These are phyloP conservation scores for Cercospora berteroae DNA, from an alignment of 2,329 filamentous ascomycete genomes.

Conservation along the genomic window DNA sequence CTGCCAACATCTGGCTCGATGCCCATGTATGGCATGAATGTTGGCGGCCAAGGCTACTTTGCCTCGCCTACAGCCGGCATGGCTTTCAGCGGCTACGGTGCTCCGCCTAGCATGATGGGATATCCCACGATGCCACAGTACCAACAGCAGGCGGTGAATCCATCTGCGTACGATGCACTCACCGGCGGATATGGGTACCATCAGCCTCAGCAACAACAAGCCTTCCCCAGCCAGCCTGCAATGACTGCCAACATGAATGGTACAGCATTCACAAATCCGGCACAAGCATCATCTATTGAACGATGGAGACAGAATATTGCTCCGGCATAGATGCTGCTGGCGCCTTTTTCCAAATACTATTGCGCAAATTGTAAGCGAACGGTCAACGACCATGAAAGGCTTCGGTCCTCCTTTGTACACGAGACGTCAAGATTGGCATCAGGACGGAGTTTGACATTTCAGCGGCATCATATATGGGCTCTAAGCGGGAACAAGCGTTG, in stretches of 20 bases:
- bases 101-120: slow-evolving; percentile 15
- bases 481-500: neutral
- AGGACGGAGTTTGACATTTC: slow-evolving; percentile 1
- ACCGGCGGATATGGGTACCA: slow-evolving; percentile 14
- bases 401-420: neutral
- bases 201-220: slow-evolving; percentile 1
- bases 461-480: slow-evolving; percentile 4
- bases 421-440: neutral
- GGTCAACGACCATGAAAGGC: neutral
- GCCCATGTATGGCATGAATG: slow-evolving; percentile 22
- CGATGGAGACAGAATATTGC: slow-evolving; percentile 10
- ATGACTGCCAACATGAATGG: neutral
- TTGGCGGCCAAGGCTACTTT: slow-evolving; percentile 25
- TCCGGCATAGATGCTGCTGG: neutral
- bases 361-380: neutral
- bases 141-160: slow-evolving; percentile 21
- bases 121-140: slow-evolving; percentile 11
- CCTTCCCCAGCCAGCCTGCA: neutral
- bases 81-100: slow-evolving; percentile 21
- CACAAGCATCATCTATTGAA: slow-evolving; percentile 8
- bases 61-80: slow-evolving; percentile 30
- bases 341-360: neutral
- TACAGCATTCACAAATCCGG: neutral
- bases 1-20: slow-evolving; percentile 13
- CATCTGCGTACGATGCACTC: slow-evolving; percentile 21